These are phyloP conservation scores for Globisporangium nodosum DNA, from an alignment of 352 stramenopile genomes.

Conservation along the genomic window DNA sequence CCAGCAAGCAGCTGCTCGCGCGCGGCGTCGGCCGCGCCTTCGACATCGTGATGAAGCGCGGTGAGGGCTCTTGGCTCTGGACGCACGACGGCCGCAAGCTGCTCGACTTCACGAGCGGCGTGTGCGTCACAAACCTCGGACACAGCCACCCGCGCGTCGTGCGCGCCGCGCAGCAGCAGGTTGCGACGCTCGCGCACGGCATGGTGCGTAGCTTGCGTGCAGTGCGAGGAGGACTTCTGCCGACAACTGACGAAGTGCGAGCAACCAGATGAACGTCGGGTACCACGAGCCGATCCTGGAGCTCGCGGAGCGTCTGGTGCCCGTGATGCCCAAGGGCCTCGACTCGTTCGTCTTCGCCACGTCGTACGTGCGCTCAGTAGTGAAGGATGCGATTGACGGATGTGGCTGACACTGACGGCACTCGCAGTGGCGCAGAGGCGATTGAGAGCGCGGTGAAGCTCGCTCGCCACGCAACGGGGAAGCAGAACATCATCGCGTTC, in stretches of 20 bases:
- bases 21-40: conserved; percentile 78
- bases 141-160: conserved; percentile 92
- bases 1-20: conserved; percentile 51
- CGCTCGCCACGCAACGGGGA: conserved; percentile 83
- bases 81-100: conserved; percentile 83
- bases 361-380: conserved; percentile 19
- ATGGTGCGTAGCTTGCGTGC: not conserved
- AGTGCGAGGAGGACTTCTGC: too few relatives aligned
- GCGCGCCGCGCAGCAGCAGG: conserved; percentile 86
- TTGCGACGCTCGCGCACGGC: conserved; percentile 80
- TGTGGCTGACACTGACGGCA: not conserved
- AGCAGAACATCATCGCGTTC: conserved; percentile 90
- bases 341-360: conserved; percentile 89
- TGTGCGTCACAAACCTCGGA: conserved; percentile 89
- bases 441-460: conserved; percentile 92
- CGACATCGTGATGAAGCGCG: conserved; percentile 77
- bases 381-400: too few relatives aligned
- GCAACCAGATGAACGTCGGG: conserved; percentile 85
- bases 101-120: conserved; percentile 92
- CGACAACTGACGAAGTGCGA: too few relatives aligned
- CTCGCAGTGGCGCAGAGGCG: conserved; percentile 81
- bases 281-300: conserved; percentile 91
- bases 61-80: conserved; percentile 82
- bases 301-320: conserved; percentile 73
- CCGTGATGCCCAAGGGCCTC: conserved; percentile 65